phyloP scores from a whole-genome alignment of 1,284 basidiomycete genomes.

The Mycena sp. region DNA sequence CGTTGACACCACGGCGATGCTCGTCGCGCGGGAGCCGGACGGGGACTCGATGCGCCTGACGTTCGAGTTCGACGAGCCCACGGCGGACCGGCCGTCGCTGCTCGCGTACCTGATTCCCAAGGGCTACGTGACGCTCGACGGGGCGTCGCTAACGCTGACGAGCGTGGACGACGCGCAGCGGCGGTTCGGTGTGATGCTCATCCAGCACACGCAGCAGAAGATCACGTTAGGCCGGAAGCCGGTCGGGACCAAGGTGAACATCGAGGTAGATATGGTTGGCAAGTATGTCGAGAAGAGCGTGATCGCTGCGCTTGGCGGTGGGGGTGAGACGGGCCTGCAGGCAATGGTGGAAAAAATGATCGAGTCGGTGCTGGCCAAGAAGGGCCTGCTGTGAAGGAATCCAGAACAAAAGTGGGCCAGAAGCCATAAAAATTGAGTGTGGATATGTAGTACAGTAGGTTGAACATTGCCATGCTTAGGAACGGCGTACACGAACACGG shows the following conservation, averaged over 20 bases:
- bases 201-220: slow-evolving; percentile 92
- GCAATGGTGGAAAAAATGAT: slow-evolving; percentile 80
- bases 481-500: too few species aligned
- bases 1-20: slow-evolving; percentile 89
- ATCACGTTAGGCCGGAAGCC: slow-evolving; percentile 85
- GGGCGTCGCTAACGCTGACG: slow-evolving; percentile 93
- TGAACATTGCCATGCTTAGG: too few species aligned
- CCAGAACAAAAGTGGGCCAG: too few species aligned
- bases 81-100: slow-evolving; percentile 68
- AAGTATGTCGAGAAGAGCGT: slow-evolving; percentile 90
- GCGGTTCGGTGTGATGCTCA: slow-evolving; percentile 95
- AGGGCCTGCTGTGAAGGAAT: too few species aligned
- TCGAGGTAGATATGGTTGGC: slow-evolving; percentile 94
- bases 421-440: too few species aligned
- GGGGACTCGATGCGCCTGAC: slow-evolving; percentile 89
- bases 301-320: slow-evolving; percentile 73
- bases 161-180: slow-evolving; percentile 75
- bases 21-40: slow-evolving; percentile 75
- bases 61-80: slow-evolving; percentile 79
- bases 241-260: slow-evolving; percentile 87
- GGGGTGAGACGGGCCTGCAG: slow-evolving; percentile 62
- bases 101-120: slow-evolving; percentile 94
- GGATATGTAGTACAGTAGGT: too few species aligned
- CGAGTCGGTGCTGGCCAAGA: too few species aligned
- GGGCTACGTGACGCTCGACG: slow-evolving; percentile 96